A percentile compares a stretch with the other conserved stretches of the same genome.
phyloP scores from a whole-genome alignment of 345 rosid species.

The Alliaria petiolata region DNA sequence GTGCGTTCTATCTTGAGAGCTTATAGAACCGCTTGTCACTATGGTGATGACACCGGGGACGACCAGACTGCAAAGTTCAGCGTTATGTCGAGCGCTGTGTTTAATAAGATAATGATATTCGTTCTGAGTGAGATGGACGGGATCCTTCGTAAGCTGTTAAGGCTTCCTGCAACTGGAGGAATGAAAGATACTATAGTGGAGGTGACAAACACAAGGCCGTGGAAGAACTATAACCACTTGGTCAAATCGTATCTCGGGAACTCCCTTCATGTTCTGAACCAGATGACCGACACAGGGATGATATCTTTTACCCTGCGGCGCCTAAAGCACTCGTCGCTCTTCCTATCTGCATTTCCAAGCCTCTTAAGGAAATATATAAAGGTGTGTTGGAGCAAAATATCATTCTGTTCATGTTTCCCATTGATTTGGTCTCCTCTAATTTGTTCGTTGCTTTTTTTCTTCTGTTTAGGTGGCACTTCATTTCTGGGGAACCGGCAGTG shows the following conservation, averaged over 20 bases:
- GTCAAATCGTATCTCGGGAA: constrained; percentile 95
- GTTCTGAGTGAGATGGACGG: constrained; percentile 83
- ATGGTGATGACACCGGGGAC: constrained; percentile 81
- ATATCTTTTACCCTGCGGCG: constrained; percentile 78
- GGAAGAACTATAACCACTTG: constrained; percentile 83
- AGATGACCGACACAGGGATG: constrained; percentile 93
- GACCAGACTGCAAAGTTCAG: constrained; percentile 57
- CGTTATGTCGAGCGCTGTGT: constrained; percentile 74
- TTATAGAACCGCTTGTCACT: constrained; percentile 91
- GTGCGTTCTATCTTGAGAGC: constrained; percentile 79
- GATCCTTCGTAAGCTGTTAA: constrained; percentile 65
- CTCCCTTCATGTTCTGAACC: constrained; percentile 83
- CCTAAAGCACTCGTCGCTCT: constrained; percentile 62
- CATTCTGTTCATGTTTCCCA: background rate
- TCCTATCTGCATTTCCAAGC: constrained; percentile 82
- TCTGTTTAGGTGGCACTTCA: constrained; percentile 69
- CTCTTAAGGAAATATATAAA: constrained; percentile 76
- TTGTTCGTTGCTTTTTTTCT: constrained; percentile 17
- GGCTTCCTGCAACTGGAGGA: constrained; percentile 71
- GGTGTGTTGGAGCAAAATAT: constrained; percentile 38
- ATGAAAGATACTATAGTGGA: constrained; percentile 69
- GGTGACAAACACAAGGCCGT: constrained; percentile 56
- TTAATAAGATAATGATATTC: constrained; percentile 80
- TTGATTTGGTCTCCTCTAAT: background rate
- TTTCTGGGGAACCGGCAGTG: constrained; percentile 96